phyloP scores from a whole-genome alignment of 2,329 filamentous ascomycete species.

The Zymoseptoria brevis region DNA sequence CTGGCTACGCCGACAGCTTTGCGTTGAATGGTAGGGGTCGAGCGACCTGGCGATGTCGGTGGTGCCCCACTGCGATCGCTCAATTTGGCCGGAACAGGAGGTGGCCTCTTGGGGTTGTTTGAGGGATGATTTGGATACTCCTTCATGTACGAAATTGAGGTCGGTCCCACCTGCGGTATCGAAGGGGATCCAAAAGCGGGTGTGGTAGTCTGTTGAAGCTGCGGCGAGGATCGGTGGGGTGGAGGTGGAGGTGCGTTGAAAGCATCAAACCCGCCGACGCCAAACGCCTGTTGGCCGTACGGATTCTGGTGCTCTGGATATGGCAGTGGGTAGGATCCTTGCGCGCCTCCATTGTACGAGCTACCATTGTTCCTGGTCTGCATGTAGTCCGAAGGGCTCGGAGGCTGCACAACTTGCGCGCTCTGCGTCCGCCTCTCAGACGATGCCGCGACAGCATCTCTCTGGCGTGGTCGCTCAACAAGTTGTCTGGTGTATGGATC shows the following conservation, averaged over 20 bases:
- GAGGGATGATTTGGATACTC: constrained; percentile 40
- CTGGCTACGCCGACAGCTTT: constrained; percentile 31
- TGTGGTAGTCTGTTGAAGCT: constrained; percentile 5
- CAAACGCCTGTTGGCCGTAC: constrained; percentile 18
- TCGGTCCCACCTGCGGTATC: constrained; percentile 16
- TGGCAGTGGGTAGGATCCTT: constrained; percentile 18
- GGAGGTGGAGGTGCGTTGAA: constrained; percentile 22
- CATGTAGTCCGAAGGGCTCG: constrained; percentile 26
- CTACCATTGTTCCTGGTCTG: constrained; percentile 12
- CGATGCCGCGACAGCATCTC: constrained; percentile 3
- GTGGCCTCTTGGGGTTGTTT: constrained; percentile 20
- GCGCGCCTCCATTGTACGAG: constrained; percentile 11
- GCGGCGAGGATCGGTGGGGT: constrained; percentile 15
- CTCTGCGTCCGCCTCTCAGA: constrained; percentile 18
- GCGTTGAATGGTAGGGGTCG: constrained; percentile 25
- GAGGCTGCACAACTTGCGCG: constrained; percentile 20
- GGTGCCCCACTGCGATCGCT: constrained; percentile 5
- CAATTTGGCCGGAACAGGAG: constrained; percentile 18
- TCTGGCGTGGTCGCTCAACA: constrained; percentile 17
- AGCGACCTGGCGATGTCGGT: not conserved
- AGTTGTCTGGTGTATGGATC: constrained; percentile 29
- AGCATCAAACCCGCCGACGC: constrained; percentile 20
- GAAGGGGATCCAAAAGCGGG: constrained; percentile 5
- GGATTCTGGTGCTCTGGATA: constrained; percentile 28
- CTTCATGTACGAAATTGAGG: constrained; percentile 37